phyloP scores from a whole-genome alignment of 2,329 filamentous ascomycete genomes.

The Hypoxylon sp. region DNA sequence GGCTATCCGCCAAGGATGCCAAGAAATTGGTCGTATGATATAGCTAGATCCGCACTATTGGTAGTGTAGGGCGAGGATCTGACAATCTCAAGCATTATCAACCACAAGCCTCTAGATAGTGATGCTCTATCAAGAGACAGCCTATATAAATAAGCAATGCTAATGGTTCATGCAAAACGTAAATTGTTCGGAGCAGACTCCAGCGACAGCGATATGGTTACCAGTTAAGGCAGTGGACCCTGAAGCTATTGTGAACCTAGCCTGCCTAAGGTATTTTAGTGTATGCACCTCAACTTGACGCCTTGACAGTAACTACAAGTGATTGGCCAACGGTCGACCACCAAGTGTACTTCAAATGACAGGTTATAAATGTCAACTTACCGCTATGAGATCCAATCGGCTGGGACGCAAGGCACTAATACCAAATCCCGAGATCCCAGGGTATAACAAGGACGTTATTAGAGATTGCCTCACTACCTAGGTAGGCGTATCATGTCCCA shows the following conservation, averaged over 20 bases:
- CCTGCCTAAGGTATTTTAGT: constrained; percentile 23
- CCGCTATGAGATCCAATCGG: constrained; percentile 27
- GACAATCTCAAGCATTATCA: constrained; percentile 4
- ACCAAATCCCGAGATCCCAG: constrained; percentile 24
- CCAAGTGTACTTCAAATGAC: constrained; percentile 11
- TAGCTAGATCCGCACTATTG: constrained; percentile 16
- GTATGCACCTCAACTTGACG: constrained; percentile 11
- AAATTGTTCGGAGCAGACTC: constrained; percentile 13
- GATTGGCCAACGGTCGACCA: constrained; percentile 17
- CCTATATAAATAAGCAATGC: constrained; percentile 30
- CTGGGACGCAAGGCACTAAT: constrained; percentile 12
- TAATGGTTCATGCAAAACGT: constrained; percentile 19
- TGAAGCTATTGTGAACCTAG: constrained; percentile 34
- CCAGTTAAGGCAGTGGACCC: constrained; percentile 22
- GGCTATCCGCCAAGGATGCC: neutral
- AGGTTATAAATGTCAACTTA: constrained; percentile 7
- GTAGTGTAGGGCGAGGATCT: constrained; percentile 13
- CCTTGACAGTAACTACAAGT: constrained; percentile 1
- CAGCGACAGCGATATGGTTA: constrained; percentile 16
- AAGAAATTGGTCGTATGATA: neutral
- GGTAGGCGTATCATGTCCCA: constrained; percentile 18
- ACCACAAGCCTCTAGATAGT: constrained; percentile 4
- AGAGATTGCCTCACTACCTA: constrained; percentile 20
- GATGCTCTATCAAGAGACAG: constrained; percentile 4
- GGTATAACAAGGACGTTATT: constrained; percentile 14